phyloP scores from a whole-genome alignment of 495 filamentous ascomycete species.

The Trichocladium antarcticum region DNA sequence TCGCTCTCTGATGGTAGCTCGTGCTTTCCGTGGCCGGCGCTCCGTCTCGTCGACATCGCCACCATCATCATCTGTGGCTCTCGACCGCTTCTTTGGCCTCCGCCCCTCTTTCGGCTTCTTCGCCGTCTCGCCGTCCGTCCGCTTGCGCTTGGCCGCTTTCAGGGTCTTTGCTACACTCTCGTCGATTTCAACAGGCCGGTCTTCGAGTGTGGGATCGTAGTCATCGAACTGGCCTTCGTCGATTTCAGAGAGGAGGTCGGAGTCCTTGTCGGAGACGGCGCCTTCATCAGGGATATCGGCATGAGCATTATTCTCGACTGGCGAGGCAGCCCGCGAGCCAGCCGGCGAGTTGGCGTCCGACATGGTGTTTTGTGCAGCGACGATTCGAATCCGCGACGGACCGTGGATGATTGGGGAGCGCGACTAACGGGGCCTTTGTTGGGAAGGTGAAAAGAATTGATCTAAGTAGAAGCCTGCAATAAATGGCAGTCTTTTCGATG shows the following conservation, averaged over 20 bases:
- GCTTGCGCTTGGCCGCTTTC: conserved; percentile 70
- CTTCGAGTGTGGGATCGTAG: conserved; percentile 75
- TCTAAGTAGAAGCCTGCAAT: no score
- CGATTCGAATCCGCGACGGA: background rate
- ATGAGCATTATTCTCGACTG: conserved; percentile 17
- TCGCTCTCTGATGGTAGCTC: conserved; percentile 25
- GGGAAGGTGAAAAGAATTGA: no score
- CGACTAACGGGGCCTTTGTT: no score
- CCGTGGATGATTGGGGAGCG: background rate
- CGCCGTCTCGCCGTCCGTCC: conserved; percentile 45
- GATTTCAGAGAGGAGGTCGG: conserved; percentile 78
- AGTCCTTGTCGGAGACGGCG: conserved; percentile 62
- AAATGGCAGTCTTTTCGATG: no score
- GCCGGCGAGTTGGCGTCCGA: conserved; percentile 26
- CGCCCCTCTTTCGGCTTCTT: conserved; percentile 68
- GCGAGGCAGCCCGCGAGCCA: conserved; percentile 18
- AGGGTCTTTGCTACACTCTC: conserved; percentile 68
- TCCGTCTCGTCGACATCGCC: conserved; percentile 48
- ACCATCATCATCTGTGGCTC: conserved; percentile 43
- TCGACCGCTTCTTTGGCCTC: conserved; percentile 59
- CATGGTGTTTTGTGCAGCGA: conserved; percentile 24
- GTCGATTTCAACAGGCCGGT: conserved; percentile 73
- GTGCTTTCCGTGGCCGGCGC: conserved; percentile 33
- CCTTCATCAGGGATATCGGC: conserved; percentile 30
- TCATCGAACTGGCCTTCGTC: conserved; percentile 89